phyloP scores from a whole-genome alignment of 2,329 filamentous ascomycete genomes.

The Cytospora paraplurivora region DNA sequence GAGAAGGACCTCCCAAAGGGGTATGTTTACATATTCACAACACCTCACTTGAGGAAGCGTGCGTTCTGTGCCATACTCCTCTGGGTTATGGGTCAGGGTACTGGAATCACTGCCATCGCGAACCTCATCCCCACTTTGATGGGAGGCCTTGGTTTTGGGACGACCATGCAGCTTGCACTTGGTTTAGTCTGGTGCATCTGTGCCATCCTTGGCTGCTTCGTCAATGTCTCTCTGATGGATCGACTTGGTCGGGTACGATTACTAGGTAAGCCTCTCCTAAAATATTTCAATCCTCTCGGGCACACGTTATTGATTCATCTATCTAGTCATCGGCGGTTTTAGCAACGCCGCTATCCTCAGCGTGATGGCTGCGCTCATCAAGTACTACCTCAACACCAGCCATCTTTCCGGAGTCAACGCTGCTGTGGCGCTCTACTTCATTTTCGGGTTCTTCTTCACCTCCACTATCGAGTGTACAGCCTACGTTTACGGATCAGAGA shows the following conservation, averaged over 20 bases:
- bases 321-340: constrained; percentile 33
- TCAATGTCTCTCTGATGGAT: constrained; percentile 36
- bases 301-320: constrained; percentile 13
- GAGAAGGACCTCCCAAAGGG: constrained; percentile 30
- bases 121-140: constrained; percentile 37
- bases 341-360: constrained; percentile 31
- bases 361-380: constrained; percentile 32
- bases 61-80: constrained; percentile 20
- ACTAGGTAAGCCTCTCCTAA: constrained; percentile 1
- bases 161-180: constrained; percentile 35
- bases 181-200: constrained; percentile 36
- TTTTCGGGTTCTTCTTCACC: constrained; percentile 34
- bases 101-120: constrained; percentile 36
- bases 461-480: constrained; percentile 35
- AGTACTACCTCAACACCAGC: constrained; percentile 32
- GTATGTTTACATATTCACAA: constrained; percentile 36
- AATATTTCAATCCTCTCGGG: background rate
- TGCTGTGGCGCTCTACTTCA: constrained; percentile 33
- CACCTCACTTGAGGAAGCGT: background rate
- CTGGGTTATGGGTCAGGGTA: constrained; percentile 33
- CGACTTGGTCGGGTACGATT: constrained; percentile 36
- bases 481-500: constrained; percentile 40
- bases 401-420: constrained; percentile 33
- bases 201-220: constrained; percentile 34
- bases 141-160: constrained; percentile 36